Conservation (phyloP, 1,139 yeast genomes). For the Taiozyma sp. region DNA sequence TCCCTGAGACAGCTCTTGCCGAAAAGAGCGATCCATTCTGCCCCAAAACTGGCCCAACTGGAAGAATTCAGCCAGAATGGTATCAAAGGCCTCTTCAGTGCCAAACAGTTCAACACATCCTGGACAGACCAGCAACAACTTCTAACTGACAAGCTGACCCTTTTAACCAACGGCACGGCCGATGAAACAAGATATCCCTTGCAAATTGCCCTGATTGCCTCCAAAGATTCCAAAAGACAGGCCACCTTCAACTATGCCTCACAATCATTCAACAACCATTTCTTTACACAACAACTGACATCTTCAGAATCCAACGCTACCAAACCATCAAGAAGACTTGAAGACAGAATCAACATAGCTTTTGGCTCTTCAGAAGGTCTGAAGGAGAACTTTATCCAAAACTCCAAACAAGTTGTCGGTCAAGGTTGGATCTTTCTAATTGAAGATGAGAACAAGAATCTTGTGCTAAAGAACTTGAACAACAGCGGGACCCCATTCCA, state of each 20-base stretch:
- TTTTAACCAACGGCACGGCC: conserved; percentile 72
- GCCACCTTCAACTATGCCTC: conserved; percentile 83
- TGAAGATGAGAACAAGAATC: conserved; percentile 62
- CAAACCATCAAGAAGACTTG: conserved; percentile 43
- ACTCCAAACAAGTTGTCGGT: conserved; percentile 47
- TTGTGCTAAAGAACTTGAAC: conserved; percentile 60
- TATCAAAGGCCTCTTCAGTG: conserved; percentile 64
- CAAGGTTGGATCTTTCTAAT: conserved; percentile 88
- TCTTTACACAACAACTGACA: conserved; percentile 67
- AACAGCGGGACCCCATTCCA: conserved; percentile 92
- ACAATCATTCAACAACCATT: conserved; percentile 88
- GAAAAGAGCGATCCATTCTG: conserved; percentile 6
- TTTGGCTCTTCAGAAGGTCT: conserved; percentile 26
- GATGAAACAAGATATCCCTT: conserved; percentile 75
- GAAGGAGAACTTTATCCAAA: conserved; percentile 31
- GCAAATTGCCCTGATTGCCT: conserved; percentile 68
- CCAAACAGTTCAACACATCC: conserved; percentile 61
- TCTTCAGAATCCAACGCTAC: conserved; percentile 29
- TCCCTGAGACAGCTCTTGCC: not conserved
- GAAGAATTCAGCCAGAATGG: conserved; percentile 36
- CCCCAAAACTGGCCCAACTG: conserved; percentile 47
- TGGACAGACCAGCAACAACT: conserved; percentile 80
- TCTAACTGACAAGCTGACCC: conserved; percentile 63
- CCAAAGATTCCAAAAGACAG: conserved; percentile 63
- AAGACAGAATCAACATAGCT: conserved; percentile 20